phyloP scores from a whole-genome alignment of 140 eudicot species.

The Bidens hawaiensis region DNA sequence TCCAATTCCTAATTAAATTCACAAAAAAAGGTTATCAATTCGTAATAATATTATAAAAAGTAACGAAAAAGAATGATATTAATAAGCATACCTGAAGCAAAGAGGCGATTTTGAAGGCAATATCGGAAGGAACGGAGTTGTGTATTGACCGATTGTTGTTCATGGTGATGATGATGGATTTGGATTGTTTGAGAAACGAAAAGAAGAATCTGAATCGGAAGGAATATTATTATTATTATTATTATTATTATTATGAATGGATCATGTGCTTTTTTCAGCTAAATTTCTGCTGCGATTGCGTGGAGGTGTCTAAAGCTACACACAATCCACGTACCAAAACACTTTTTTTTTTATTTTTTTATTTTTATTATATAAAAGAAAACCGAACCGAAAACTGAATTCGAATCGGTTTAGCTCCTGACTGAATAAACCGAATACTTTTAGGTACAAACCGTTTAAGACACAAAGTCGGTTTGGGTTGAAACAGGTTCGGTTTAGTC shows the following conservation, averaged over 20 bases:
- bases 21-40: no score
- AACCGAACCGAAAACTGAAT: not conserved
- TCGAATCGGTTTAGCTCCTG: no score
- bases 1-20: conserved; percentile 48
- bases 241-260: no score
- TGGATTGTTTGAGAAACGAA: not conserved
- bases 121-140: conserved; percentile 60
- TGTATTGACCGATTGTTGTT: conserved; percentile 25
- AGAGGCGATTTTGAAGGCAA: conserved; percentile 72
- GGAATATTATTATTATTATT: not conserved
- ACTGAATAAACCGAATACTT: no score
- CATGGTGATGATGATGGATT: no score
- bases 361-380: no score
- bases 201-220: not conserved
- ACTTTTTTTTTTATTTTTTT: not conserved
- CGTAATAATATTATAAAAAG: not conserved
- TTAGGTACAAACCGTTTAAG: no score
- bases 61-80: not conserved
- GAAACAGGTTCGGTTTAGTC: no score
- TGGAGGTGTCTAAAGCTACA: conserved; percentile 20
- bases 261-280: conserved; percentile 8
- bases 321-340: conserved; percentile 6
- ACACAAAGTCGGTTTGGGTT: no score
- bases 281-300: conserved; percentile 31
- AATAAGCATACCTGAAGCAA: conserved; percentile 51